Evolutionary conservation across 78 protist genomes (phyloP).

Genomic region (Blattamonas nauphoetae): DNA sequence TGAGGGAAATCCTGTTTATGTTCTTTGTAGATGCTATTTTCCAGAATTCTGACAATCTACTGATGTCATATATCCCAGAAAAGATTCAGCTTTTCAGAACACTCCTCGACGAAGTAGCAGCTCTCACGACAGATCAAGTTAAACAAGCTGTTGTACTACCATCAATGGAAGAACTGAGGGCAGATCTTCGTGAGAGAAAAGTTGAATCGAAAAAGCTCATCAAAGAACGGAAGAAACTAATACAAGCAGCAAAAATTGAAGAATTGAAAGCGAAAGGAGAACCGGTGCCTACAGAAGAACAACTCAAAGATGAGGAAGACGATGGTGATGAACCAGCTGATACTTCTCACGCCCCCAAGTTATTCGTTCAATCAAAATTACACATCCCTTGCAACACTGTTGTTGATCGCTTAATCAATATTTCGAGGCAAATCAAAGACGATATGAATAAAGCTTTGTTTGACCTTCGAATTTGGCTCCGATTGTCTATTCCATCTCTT

Average conservation of each 20-base stretch:
- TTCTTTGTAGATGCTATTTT: not conserved
- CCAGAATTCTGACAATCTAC: not conserved
- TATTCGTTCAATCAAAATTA: not conserved
- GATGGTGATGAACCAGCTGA: not conserved
- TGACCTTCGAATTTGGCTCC: not conserved
- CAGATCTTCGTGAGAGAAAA: not conserved
- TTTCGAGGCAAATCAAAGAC: not conserved
- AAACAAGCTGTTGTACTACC: not conserved
- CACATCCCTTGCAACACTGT: not conserved
- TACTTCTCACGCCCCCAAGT: not conserved
- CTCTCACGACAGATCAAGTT: not conserved
- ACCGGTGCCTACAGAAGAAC: not conserved
- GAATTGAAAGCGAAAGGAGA: not conserved
- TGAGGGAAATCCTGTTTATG: not conserved
- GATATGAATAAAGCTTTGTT: not conserved
- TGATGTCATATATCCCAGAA: not conserved
- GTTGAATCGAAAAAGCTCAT: not conserved
- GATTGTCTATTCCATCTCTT: not conserved
- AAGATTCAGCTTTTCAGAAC: not conserved
- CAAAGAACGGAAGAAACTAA: not conserved
- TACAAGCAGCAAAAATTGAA: not conserved
- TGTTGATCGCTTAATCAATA: not conserved
- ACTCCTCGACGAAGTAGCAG: not conserved
- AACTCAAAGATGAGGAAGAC: not conserved
- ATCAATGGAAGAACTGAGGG: not conserved